phyloP scores from a whole-genome alignment of 2,329 filamentous ascomycete species.

The Basipetospora chlamydospora region DNA sequence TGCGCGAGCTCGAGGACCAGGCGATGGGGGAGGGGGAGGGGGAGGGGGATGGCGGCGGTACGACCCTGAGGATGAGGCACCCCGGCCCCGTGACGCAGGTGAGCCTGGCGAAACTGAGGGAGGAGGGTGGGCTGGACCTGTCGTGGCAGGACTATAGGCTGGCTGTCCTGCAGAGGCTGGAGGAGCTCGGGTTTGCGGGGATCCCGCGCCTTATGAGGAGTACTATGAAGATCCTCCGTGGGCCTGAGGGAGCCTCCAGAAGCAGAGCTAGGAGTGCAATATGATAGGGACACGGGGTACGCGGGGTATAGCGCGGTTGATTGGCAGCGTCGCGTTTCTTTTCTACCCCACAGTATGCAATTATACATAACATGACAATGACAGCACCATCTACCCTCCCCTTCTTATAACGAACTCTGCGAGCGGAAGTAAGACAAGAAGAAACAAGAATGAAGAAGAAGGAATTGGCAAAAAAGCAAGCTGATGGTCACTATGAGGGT shows the following conservation, averaged over 20 bases:
- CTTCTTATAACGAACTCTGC: no score
- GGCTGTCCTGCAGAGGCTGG: slow-evolving; percentile 55
- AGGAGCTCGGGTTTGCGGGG: slow-evolving; percentile 47
- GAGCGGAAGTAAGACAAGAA: no score
- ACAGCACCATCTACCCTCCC: no score
- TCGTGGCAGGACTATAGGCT: slow-evolving; percentile 63
- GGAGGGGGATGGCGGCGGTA: slow-evolving; percentile 19
- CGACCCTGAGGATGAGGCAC: slow-evolving; percentile 33
- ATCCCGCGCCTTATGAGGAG: slow-evolving; percentile 61
- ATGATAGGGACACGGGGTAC: neutral
- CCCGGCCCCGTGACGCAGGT: slow-evolving; percentile 56
- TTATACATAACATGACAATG: no score
- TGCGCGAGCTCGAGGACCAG: slow-evolving; percentile 43
- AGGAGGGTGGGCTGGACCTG: slow-evolving; percentile 49
- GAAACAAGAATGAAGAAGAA: no score
- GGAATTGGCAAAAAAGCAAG: no score
- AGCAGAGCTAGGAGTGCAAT: neutral
- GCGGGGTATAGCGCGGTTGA: no score
- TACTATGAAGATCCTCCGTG: slow-evolving; percentile 63
- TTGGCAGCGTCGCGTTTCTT: no score
- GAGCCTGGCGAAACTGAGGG: slow-evolving; percentile 47
- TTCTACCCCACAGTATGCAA: no score
- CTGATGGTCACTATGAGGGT: no score
- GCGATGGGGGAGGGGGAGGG: no score
- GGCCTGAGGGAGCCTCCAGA: slow-evolving; percentile 24